Evolutionary conservation across 306 rosid genomes (phyloP).

Genomic region (Casuarina glauca): DNA sequence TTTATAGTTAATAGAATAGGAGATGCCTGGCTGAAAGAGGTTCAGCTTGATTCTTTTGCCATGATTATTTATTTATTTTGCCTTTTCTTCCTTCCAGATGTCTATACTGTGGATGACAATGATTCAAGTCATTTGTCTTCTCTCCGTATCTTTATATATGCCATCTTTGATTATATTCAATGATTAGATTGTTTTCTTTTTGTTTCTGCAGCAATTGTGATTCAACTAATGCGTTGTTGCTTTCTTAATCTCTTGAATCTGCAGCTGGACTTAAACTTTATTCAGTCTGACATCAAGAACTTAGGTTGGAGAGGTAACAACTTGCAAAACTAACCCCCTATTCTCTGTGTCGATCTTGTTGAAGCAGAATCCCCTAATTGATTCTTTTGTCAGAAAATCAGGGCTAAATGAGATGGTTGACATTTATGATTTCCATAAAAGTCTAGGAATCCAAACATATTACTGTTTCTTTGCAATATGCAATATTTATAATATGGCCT

Average conservation of each 20-base stretch:
- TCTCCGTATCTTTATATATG: neutral
- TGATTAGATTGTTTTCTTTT: slow-evolving; percentile 19
- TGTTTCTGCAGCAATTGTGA: neutral
- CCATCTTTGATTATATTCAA: neutral
- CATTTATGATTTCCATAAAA: neutral
- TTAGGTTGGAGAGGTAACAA: slow-evolving; percentile 71
- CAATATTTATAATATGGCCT: neutral
- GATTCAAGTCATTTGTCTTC: neutral
- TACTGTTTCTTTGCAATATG: slow-evolving; percentile 6
- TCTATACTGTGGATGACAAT: neutral
- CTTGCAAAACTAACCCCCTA: slow-evolving; percentile 9
- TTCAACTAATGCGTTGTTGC: slow-evolving; percentile 27
- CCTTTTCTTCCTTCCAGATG: neutral
- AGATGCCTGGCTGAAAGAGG: slow-evolving; percentile 1
- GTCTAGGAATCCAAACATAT: slow-evolving; percentile 5
- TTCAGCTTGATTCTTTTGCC: slow-evolving; percentile 3
- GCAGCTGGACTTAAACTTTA: slow-evolving; percentile 83
- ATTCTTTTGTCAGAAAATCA: slow-evolving; percentile 1
- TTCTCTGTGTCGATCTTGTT: slow-evolving; percentile 6
- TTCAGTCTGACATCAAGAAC: slow-evolving; percentile 66
- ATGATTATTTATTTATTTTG: neutral
- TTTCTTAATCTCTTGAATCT: slow-evolving; percentile 38
- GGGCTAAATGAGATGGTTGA: slow-evolving; percentile 1
- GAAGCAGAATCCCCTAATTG: slow-evolving; percentile 12
- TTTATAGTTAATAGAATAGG: slow-evolving; percentile 15